Conservation (phyloP, 306 rosid genomes). For the Coriaria nepalensis region DNA sequence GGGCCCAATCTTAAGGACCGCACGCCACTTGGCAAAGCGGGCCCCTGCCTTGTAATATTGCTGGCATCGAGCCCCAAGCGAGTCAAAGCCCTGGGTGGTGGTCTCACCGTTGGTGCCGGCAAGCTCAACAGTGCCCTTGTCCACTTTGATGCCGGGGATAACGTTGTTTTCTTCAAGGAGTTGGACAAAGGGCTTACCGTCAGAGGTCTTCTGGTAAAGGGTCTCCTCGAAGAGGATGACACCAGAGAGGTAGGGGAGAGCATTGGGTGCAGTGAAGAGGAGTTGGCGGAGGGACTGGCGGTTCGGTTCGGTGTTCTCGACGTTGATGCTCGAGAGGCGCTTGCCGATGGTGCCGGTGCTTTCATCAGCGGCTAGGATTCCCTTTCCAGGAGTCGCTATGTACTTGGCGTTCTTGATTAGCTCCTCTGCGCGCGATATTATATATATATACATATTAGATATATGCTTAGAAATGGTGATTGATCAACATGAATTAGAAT, state of each 20-base stretch:
- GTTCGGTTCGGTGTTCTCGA: slow-evolving; percentile 71
- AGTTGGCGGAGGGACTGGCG: slow-evolving; percentile 87
- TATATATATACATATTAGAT: no score
- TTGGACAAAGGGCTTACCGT: slow-evolving; percentile 74
- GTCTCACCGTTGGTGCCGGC: slow-evolving; percentile 85
- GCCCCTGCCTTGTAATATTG: slow-evolving; percentile 88
- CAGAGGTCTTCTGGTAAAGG: slow-evolving; percentile 54
- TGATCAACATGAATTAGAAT: not conserved
- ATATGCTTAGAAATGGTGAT: no score
- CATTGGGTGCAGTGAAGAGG: slow-evolving; percentile 72
- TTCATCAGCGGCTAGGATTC: slow-evolving; percentile 86
- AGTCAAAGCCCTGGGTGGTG: slow-evolving; percentile 78
- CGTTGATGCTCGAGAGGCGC: slow-evolving; percentile 69
- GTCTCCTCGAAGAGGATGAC: slow-evolving; percentile 92
- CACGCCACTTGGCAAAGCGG: slow-evolving; percentile 82
- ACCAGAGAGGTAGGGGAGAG: slow-evolving; percentile 65
- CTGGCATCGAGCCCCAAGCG: slow-evolving; percentile 63
- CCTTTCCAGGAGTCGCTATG: slow-evolving; percentile 85
- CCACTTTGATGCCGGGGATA: slow-evolving; percentile 92
- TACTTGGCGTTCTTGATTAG: slow-evolving; percentile 72
- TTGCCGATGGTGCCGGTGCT: slow-evolving; percentile 92
- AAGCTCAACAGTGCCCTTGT: slow-evolving; percentile 79
- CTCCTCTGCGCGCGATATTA: no score
- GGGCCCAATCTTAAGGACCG: slow-evolving; percentile 73
- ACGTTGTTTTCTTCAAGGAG: slow-evolving; percentile 59